A percentile compares a stretch with the other conserved stretches of the same genome.
phyloP scores from a whole-genome alignment of 2,329 filamentous ascomycete species.

The Pyricularia sp. region DNA sequence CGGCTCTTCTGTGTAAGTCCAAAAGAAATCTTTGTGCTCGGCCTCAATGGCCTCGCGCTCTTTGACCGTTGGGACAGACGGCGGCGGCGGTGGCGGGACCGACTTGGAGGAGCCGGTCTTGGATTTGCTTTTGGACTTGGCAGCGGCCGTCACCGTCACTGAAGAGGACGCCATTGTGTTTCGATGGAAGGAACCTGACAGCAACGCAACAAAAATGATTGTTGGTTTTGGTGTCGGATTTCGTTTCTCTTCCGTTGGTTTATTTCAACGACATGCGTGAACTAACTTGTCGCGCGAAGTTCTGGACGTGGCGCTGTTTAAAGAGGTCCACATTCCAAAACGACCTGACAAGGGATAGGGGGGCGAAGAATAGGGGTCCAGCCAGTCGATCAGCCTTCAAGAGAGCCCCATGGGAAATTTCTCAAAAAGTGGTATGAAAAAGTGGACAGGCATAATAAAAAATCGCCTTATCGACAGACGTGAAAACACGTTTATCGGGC shows the following conservation, averaged over 20 bases:
- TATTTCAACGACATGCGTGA: not conserved
- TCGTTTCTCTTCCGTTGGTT: not conserved
- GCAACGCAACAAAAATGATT: not conserved
- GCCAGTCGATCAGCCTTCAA: not conserved
- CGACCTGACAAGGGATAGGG: not conserved
- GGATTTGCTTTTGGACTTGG: constrained; percentile 12
- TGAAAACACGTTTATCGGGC: not conserved
- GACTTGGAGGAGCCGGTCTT: constrained; percentile 3
- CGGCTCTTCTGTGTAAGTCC: constrained; percentile 98
- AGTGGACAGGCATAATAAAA: not conserved
- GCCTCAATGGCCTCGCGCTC: constrained; percentile 18
- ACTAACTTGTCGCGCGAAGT: not conserved
- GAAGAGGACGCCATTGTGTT: constrained; percentile 15
- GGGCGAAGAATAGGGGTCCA: not conserved
- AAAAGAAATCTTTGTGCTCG: constrained; percentile 66
- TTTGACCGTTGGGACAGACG: not conserved
- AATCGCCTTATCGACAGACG: not conserved
- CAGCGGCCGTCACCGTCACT: constrained; percentile 12
- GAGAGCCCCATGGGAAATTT: not conserved
- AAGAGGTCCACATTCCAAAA: not conserved
- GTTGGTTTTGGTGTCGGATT: not conserved
- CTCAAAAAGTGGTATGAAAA: not conserved
- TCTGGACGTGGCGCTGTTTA: not conserved
- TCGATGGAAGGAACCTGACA: not conserved
- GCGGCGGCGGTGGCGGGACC: not conserved